Base-by-base conservation (phyloP, 495 filamentous ascomycete species). In the Penicillium samsonianum region DNA sequence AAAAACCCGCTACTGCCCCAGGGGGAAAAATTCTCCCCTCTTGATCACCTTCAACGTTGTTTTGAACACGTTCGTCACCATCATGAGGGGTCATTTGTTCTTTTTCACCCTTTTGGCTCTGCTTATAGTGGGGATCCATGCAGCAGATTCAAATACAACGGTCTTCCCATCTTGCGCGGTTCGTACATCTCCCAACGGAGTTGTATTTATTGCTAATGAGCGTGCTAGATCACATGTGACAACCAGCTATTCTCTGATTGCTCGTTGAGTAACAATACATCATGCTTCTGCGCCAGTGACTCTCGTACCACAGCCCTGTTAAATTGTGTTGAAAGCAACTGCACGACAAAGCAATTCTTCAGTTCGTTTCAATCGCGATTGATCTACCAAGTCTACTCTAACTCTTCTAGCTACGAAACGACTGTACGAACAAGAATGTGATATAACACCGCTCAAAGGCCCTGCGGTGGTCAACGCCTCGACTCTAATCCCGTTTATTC, bases 401-500 rank as follows among this genome's bases (percentile, higher is more conserved):
- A 62, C 57, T 5, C 1, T 23, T 16, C 16, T 48, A 69, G 66
- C 57, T 20, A 64, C 67, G 9, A 62, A 59, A 53, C 63, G 56
- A 25, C 16, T 61, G 8, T 60, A 55, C 37, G 57, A 63, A 25
- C 22, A 55, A 30, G 46, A 63, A 61, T 71, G 68, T 41, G 56
- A 60, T 14, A 55, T 69, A 26, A 31, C 60, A 4, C 38, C 50
- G 5, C 52, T 62, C 30, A 20, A 61, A 25, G 52, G 64, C 30
- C 63, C 54, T 41, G 41, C 52, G 0, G 40, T 49, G 35, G 28
- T 62, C 40, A 44, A 58, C 11, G 46, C 53, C 1, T 43, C 56
- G 7, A 66, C 65, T 5, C 16, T 72, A 7, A 22, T 63, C 0
- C 70, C 70, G 22, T 45, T 69, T 3, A 58, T 71, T 30, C 37